These are phyloP conservation scores for Wickerhamiella musiphila DNA, from an alignment of 805 yeast genomes.

Conservation along the genomic window DNA sequence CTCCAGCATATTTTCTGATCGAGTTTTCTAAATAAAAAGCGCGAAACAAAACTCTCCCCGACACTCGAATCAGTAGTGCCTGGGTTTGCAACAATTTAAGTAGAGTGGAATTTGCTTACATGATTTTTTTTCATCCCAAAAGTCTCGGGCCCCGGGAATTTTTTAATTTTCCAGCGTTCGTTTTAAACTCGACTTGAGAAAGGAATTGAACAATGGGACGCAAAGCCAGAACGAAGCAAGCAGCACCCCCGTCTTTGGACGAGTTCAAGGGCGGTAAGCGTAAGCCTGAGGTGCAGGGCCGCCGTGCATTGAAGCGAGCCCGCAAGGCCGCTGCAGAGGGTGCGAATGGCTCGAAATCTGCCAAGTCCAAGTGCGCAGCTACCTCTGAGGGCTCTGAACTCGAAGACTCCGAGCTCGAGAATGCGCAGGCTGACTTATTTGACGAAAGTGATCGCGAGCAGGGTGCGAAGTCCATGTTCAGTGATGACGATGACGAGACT, in stretches of 20 bases:
- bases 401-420: conserved; percentile 39
- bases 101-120: conserved; percentile 1
- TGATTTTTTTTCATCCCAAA: conserved; percentile 3
- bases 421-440: conserved; percentile 29
- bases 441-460: conserved; percentile 43
- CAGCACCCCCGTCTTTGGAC: conserved; percentile 75
- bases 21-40: background rate
- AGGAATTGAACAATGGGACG: conserved; percentile 52
- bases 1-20: background rate
- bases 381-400: conserved; percentile 62
- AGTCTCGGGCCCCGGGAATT: background rate
- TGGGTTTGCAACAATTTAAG: background rate
- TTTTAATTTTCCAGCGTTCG: no score
- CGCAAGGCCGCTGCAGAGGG: conserved; percentile 14
- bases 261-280: conserved; percentile 37
- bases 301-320: conserved; percentile 16
- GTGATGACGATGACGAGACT: conserved; percentile 57
- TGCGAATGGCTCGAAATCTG: conserved; percentile 12
- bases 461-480: conserved; percentile 50
- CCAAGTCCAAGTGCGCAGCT: conserved; percentile 27
- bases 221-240: conserved; percentile 83
- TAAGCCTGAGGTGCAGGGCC: conserved; percentile 14
- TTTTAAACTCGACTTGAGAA: background rate
- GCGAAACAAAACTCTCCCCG: no score
- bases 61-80: no score